Conservation (phyloP, 306 rosid genomes). For the Sesbania bispinosa region DNA sequence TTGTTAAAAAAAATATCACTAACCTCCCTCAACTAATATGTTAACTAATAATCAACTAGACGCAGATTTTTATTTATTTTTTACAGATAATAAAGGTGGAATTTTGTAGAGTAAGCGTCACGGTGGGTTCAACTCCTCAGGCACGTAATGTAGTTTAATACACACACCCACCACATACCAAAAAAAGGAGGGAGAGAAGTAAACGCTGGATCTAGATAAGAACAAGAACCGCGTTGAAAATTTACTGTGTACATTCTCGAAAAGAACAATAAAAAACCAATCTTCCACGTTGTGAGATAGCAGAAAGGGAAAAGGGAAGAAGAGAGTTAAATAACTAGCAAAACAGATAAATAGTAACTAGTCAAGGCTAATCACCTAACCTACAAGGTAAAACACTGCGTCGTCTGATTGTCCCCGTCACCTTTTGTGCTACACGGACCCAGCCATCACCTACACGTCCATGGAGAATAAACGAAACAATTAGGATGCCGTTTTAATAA, state of each 20-base stretch:
- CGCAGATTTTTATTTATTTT: neutral
- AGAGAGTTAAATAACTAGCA: neutral
- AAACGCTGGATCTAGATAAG: neutral
- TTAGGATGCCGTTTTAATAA: neutral
- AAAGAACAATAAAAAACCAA: too few relatives aligned
- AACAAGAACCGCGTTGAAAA: neutral
- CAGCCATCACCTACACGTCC: constrained; percentile 23
- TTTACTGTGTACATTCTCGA: neutral
- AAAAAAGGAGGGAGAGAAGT: too few relatives aligned
- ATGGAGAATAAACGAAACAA: neutral
- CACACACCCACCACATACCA: neutral
- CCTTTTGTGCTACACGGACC: neutral
- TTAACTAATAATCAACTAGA: too few relatives aligned
- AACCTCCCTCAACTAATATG: too few relatives aligned
- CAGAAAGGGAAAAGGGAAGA: neutral
- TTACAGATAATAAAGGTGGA: neutral
- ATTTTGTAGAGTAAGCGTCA: neutral
- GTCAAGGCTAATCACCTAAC: neutral
- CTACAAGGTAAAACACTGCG: neutral
- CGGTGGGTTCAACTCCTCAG: neutral
- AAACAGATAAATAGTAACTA: neutral
- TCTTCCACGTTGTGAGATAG: neutral
- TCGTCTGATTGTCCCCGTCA: neutral
- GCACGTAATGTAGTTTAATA: neutral
- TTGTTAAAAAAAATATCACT: too few relatives aligned